Evolutionary conservation across 2,329 filamentous ascomycete genomes (phyloP).

Genomic region (Cladosporium sp.): DNA sequence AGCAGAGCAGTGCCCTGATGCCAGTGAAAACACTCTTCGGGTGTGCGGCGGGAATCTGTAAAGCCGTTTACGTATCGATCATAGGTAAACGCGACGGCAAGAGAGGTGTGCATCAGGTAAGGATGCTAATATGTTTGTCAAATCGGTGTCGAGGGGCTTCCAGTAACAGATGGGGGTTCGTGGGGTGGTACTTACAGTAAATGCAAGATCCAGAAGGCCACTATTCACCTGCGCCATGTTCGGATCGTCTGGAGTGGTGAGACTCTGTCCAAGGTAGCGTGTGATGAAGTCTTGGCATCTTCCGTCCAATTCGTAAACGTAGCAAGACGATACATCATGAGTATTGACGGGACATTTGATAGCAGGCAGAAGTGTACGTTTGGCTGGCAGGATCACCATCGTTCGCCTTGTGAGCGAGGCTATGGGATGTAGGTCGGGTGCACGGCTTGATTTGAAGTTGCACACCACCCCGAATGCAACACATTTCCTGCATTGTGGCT

Average conservation of each 20-base stretch:
- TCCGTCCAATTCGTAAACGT: not conserved
- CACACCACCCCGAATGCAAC: not conserved
- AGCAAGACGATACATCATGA: not conserved
- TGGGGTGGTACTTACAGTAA: not conserved
- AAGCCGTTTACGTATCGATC: not conserved
- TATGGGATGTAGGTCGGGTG: not conserved
- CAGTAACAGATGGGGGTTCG: no score
- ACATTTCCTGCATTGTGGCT: not conserved
- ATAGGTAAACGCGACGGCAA: not conserved
- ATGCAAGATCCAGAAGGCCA: not conserved
- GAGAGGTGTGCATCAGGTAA: not conserved
- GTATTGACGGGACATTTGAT: no score
- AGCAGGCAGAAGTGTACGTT: no score
- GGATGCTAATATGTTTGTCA: not conserved
- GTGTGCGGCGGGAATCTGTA: not conserved
- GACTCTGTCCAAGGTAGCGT: not conserved
- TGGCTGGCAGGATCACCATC: no score
- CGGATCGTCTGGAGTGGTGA: not conserved
- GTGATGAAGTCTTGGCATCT: not conserved
- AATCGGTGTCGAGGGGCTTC: no score
- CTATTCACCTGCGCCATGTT: not conserved
- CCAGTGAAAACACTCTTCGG: not conserved
- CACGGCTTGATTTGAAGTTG: not conserved
- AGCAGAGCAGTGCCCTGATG: not conserved
- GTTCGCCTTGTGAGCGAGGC: no score